Conservation (phyloP, 805 yeast species). For the Kazachstania africana region DNA sequence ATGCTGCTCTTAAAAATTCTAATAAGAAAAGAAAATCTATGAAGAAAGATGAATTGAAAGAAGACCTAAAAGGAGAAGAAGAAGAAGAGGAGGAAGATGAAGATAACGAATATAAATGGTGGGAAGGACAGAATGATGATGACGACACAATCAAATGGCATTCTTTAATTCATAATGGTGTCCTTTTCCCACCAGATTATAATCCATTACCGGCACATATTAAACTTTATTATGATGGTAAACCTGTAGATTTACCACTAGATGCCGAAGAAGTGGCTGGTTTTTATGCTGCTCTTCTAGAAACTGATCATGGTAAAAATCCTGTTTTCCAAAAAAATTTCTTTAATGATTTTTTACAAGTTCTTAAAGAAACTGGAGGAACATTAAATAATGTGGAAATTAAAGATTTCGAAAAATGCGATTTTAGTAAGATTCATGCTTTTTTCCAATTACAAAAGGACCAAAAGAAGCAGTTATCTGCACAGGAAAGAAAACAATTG, state of each 20-base stretch:
- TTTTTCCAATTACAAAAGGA: conserved; percentile 60
- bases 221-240: conserved; percentile 63
- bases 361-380: conserved; percentile 62
- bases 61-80: conserved; percentile 7
- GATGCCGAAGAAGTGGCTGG: conserved; percentile 97
- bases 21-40: conserved; percentile 6
- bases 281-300: conserved; percentile 78
- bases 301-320: conserved; percentile 79
- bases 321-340: conserved; percentile 81
- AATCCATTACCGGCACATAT: conserved; percentile 74
- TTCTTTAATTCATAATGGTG: conserved; percentile 79
- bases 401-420: conserved; percentile 54
- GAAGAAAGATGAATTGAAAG: conserved; percentile 4
- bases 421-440: conserved; percentile 63
- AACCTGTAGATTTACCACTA: conserved; percentile 60
- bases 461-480: conserved; percentile 55
- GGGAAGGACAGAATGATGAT: conserved; percentile 76
- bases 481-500: conserved; percentile 63
- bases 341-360: conserved; percentile 63
- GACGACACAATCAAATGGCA: conserved; percentile 81
- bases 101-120: conserved; percentile 53
- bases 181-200: conserved; percentile 85
- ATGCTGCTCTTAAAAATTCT: conserved; percentile 1
- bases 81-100: conserved; percentile 27
- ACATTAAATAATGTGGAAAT: conserved; percentile 37